Evolutionary conservation across 2,329 filamentous ascomycete genomes (phyloP), one percentile per base, ranked within the genome.

Genomic region (Epichloe aotearoae): DNA sequence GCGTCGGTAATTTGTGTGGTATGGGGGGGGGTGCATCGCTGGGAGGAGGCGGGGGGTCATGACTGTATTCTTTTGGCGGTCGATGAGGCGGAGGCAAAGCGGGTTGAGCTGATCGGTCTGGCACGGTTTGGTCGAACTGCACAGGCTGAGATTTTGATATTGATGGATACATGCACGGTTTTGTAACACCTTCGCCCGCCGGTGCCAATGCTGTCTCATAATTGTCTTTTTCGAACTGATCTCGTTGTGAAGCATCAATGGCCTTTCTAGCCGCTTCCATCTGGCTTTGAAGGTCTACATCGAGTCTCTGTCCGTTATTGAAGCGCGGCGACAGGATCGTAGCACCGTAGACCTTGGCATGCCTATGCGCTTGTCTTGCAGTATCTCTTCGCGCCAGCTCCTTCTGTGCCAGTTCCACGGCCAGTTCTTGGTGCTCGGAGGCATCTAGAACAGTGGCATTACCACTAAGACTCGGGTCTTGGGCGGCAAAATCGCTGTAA

Each of bases 391-490:
- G 75, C 51, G 70, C 73, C 52, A 89, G 76, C 65, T 94, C 88
- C 50, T 78, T 77, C 55, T 83, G 81, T 0, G 88, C 88, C 33
- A 94, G 66, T 56, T 84, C 79, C 6, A 94, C 82, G 0, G 88
- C 89, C 44, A 94, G 68, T 11, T 90, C 83, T 55, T 82, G 77
- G 55, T 94, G 74, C 51, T 88, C 80, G 1, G 75, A 76, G 0
- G 84, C 84, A 59, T 86, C 81, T 14, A 94, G 67, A 1, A 86
- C 74, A 56, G 75, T 76, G 1, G 74, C 71, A 48, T 65, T 74
- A 3, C 77, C 76, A 17, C 72, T 71, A 12, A 87, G 65, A 2
- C 77, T 82, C 0, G 82, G 81, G 53, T 88, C 84, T 41, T 71
- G 72, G 2, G 74, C 69, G 1, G 78, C 75, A 56, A 73, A 73